These are phyloP conservation scores for Coprinopsis strossmayeri DNA, from an alignment of 768 basidiomycete genomes.

Conservation along the genomic window DNA sequence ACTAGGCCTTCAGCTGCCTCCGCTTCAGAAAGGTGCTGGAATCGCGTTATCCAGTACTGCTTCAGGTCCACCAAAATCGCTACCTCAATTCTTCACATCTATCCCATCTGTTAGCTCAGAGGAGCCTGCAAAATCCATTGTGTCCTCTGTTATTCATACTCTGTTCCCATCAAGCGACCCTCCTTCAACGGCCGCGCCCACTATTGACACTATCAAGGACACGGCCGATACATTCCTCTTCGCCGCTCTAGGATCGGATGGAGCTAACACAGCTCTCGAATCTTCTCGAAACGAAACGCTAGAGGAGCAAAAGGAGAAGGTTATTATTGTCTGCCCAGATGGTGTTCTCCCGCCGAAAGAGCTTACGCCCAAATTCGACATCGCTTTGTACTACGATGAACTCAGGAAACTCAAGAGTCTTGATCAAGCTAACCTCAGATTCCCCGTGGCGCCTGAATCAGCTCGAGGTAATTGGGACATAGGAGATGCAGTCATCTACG, in stretches of 20 bases:
- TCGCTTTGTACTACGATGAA: conserved; percentile 50
- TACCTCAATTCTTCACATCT: conserved; percentile 53
- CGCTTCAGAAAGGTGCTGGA: conserved; percentile 17
- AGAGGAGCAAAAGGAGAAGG: conserved; percentile 36
- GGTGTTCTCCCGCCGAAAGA: conserved; percentile 40
- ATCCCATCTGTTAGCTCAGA: conserved; percentile 30
- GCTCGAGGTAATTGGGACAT: conserved; percentile 39
- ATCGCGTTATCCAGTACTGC: conserved; percentile 19
- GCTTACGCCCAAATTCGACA: conserved; percentile 71
- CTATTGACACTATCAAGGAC: conserved; percentile 43
- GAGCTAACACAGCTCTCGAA: conserved; percentile 24
- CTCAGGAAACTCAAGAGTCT: conserved; percentile 30
- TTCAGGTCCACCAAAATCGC: conserved; percentile 33
- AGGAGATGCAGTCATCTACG: conserved; percentile 79
- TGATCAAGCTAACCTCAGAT: background rate
- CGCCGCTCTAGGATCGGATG: conserved; percentile 27
- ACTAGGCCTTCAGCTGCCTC: conserved; percentile 32
- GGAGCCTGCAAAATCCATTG: conserved; percentile 33
- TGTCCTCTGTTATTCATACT: conserved; percentile 27
- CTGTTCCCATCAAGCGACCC: conserved; percentile 19
- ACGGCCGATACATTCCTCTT: conserved; percentile 67
- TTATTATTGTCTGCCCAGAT: conserved; percentile 46
- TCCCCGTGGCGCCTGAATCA: conserved; percentile 9
- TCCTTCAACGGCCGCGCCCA: background rate
- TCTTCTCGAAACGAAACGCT: conserved; percentile 9